Conservation (phyloP, 352 stramenopile genomes). For the Globisporangium cederbergense region DNA sequence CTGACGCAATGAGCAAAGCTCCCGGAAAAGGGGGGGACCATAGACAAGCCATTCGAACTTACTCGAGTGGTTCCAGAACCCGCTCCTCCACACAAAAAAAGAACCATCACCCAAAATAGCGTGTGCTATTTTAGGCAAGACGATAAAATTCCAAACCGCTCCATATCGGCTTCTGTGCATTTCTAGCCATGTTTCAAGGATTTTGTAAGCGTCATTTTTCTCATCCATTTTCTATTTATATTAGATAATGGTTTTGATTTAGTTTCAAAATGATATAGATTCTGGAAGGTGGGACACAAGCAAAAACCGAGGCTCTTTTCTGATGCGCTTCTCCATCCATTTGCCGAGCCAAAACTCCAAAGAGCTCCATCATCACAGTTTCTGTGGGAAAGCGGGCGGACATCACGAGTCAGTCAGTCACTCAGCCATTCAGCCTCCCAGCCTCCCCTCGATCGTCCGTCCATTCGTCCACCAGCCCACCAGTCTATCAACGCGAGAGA, state of each 20-base stretch:
- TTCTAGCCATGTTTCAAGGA: no score
- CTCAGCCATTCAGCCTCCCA: background rate
- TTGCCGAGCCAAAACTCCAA: conserved; percentile 5
- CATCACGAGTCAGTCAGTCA: conserved; percentile 1
- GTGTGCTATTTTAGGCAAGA: no score
- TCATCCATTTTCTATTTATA: no score
- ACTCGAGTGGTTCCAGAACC: background rate
- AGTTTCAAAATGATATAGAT: background rate
- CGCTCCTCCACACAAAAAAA: background rate
- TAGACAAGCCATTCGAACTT: background rate
- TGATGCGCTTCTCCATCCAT: conserved; percentile 18
- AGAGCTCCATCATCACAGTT: background rate
- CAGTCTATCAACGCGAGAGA: conserved; percentile 1
- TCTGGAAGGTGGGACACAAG: no score
- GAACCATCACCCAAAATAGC: background rate
- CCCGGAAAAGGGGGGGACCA: background rate
- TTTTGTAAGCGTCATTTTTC: no score
- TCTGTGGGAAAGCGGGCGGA: background rate
- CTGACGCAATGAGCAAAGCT: no score
- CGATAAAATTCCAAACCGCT: no score
- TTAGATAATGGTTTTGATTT: no score
- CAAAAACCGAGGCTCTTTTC: background rate
- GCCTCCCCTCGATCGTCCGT: background rate
- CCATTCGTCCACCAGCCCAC: background rate
- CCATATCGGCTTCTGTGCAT: no score